Evolutionary conservation across 2,329 filamentous ascomycete genomes (phyloP).

Genomic region (Fusarium floridanum): DNA sequence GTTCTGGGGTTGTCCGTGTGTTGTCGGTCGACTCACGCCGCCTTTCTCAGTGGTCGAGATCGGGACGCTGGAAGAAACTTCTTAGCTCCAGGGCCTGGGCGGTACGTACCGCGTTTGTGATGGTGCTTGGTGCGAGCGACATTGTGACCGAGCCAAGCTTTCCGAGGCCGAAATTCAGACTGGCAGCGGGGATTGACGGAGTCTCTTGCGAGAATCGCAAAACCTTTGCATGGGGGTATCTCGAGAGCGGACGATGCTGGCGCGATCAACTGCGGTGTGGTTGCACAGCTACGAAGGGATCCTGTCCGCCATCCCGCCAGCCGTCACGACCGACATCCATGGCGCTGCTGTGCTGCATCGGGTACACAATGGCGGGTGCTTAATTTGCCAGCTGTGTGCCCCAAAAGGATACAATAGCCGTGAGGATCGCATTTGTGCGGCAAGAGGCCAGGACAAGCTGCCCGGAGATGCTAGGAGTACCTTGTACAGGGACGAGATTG

Average conservation of each 20-base stretch:
- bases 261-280: conserved; percentile 28
- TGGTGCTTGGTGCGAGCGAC: conserved; percentile 27
- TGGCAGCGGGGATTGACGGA: conserved; percentile 6
- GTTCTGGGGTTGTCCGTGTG: conserved; percentile 13
- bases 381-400: conserved; percentile 30
- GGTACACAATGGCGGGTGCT: conserved; percentile 22
- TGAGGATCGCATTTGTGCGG: conserved; percentile 8
- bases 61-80: conserved; percentile 17
- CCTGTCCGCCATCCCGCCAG: conserved; percentile 26
- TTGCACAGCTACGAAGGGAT: conserved; percentile 30
- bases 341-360: conserved; percentile 23
- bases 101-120: conserved; percentile 4
- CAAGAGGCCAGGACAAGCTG: conserved; percentile 13
- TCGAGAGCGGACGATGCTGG: conserved; percentile 17
- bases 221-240: conserved; percentile 16
- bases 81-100: conserved; percentile 19
- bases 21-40: conserved; percentile 20
- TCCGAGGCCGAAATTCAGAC: conserved; percentile 19
- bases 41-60: conserved; percentile 20
- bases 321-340: conserved; percentile 19
- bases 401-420: conserved; percentile 19
- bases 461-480: not conserved
- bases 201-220: conserved; percentile 13
- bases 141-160: conserved; percentile 1
- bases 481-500: not conserved